A percentile compares a stretch with the other conserved stretches of the same genome.
Conservation (phyloP, 2,329 filamentous ascomycete genomes). For the Calonectria crousiana region DNA sequence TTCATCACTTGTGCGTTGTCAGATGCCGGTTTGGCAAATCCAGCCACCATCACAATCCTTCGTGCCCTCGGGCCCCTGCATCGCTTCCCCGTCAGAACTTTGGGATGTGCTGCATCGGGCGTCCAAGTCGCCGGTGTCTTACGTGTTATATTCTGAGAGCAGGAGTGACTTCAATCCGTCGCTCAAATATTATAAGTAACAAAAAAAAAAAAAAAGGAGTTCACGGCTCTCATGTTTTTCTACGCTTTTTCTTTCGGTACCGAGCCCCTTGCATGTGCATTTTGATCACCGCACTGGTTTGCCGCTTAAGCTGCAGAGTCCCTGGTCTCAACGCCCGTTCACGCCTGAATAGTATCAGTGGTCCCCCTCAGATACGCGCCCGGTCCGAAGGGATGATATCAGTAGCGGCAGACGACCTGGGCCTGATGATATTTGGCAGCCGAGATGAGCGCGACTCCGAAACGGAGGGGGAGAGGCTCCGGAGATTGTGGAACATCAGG, state of each 20-base stretch:
- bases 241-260: neutral
- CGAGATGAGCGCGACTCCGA: slow-evolving; percentile 13
- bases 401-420: neutral
- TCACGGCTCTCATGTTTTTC: neutral
- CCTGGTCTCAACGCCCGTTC: slow-evolving; percentile 11
- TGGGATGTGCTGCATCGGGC: neutral
- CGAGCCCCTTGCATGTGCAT: slow-evolving; percentile 7
- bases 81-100: neutral
- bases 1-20: neutral
- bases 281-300: neutral
- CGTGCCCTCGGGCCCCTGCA: slow-evolving; percentile 1
- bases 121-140: neutral
- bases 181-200: neutral
- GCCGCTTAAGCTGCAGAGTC: neutral
- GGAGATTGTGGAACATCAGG: neutral
- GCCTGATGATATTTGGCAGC: neutral
- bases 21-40: neutral
- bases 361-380: slow-evolving; percentile 6
- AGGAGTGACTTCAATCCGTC: neutral
- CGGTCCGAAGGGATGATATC: slow-evolving; percentile 10
- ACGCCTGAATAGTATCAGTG: neutral
- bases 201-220: neutral
- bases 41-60: slow-evolving; percentile 13
- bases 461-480: neutral
- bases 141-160: neutral